These are phyloP conservation scores for Scleroderma bovista DNA, from an alignment of 768 basidiomycete species.

Conservation along the genomic window DNA sequence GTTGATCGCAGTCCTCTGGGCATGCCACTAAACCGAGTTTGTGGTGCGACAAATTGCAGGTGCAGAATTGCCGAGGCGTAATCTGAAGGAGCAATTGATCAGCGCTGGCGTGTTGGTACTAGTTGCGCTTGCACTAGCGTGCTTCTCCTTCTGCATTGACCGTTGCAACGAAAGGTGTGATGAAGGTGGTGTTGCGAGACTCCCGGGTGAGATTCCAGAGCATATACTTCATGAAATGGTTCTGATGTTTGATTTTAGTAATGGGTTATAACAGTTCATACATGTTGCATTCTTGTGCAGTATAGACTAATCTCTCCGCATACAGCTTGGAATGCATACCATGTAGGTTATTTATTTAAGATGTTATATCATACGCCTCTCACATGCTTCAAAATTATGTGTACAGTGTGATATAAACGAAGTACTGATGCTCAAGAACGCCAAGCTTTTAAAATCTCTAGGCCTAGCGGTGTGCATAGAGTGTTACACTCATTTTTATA, in stretches of 20 bases:
- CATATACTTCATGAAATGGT: too few species aligned
- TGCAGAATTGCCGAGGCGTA: background rate
- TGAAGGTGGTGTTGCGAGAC: slow-evolving; percentile 26
- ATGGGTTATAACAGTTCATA: slow-evolving; percentile 61
- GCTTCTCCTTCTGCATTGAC: slow-evolving; percentile 10
- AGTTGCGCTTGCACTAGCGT: slow-evolving; percentile 17
- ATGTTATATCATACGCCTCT: background rate
- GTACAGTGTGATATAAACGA: slow-evolving; percentile 56
- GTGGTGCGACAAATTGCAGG: background rate
- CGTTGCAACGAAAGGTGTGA: background rate
- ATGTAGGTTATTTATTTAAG: slow-evolving; percentile 32
- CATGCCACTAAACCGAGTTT: background rate
- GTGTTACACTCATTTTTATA: too few species aligned
- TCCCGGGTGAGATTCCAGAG: slow-evolving; percentile 27
- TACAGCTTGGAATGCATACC: slow-evolving; percentile 66
- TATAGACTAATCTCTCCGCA: slow-evolving; percentile 1
- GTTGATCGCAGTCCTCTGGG: background rate
- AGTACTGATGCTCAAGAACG: slow-evolving; percentile 43
- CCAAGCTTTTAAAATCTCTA: slow-evolving; percentile 44
- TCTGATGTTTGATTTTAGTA: slow-evolving; percentile 30
- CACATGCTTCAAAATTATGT: background rate
- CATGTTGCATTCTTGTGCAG: background rate
- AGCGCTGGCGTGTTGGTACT: slow-evolving; percentile 9
- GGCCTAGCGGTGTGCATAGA: slow-evolving; percentile 40
- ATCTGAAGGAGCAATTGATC: slow-evolving; percentile 4